phyloP scores from a whole-genome alignment of 2,329 filamentous ascomycete genomes.

The Colletotrichum tanaceti region DNA sequence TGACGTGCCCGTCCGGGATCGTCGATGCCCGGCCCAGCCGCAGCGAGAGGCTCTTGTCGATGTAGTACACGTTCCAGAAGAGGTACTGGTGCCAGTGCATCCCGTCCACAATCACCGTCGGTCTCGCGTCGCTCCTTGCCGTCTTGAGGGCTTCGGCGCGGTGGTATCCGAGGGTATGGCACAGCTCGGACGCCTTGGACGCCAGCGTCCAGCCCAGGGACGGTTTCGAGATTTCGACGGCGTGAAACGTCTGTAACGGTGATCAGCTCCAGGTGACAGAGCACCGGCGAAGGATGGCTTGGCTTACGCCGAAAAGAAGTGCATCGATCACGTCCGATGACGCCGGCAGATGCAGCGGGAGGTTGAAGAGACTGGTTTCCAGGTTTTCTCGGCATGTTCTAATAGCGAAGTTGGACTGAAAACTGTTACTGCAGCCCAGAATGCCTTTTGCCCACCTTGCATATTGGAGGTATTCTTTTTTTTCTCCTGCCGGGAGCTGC shows the following conservation, averaged over 20 bases:
- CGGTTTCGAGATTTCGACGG: conserved; percentile 50
- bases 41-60: conserved; percentile 68
- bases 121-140: conserved; percentile 39
- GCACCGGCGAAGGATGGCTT: accelerated
- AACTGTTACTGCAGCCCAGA: too few relatives aligned
- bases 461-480: conserved; percentile 45
- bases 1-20: conserved; percentile 70
- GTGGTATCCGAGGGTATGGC: conserved; percentile 49
- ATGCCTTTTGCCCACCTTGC: conserved; percentile 17
- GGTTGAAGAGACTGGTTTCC: conserved; percentile 48
- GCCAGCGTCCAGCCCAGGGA: conserved; percentile 48
- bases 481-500: conserved; percentile 38
- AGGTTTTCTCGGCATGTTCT: conserved; percentile 47
- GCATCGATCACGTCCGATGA: conserved; percentile 45
- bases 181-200: conserved; percentile 49
- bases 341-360: conserved; percentile 49
- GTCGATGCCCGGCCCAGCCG: conserved; percentile 64
- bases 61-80: conserved; percentile 69
- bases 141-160: conserved; percentile 43
- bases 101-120: conserved; percentile 43
- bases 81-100: conserved; percentile 53
- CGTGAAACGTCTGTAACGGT: conserved; percentile 45
- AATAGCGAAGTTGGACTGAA: neutral
- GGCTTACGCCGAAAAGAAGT: conserved; percentile 42
- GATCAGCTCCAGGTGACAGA: neutral